Evolutionary conservation across 495 filamentous ascomycete species (phyloP).

Genomic region (Neurospora sp.): DNA sequence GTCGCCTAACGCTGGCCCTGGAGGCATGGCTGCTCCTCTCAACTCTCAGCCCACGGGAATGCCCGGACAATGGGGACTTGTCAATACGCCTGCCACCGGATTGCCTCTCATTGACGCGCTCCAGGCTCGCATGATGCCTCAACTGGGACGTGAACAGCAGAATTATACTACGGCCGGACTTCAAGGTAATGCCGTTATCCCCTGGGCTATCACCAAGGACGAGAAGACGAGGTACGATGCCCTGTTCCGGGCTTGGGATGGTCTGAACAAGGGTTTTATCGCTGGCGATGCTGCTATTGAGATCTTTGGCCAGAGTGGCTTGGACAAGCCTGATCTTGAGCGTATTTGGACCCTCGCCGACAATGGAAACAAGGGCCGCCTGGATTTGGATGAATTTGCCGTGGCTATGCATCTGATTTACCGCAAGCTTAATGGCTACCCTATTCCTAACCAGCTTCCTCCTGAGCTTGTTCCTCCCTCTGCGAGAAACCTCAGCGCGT

Average conservation of each 20-base stretch:
- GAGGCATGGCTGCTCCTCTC: constrained; percentile 48
- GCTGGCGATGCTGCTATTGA: constrained; percentile 91
- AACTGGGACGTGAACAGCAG: constrained; percentile 82
- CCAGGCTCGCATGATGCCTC: constrained; percentile 96
- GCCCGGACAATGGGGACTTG: constrained; percentile 97
- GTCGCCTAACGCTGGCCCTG: constrained; percentile 49
- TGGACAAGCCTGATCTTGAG: constrained; percentile 83
- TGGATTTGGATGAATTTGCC: constrained; percentile 97
- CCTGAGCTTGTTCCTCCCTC: constrained; percentile 93
- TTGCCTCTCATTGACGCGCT: constrained; percentile 89
- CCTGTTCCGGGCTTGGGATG: constrained; percentile 95
- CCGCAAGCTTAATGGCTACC: constrained; percentile 90
- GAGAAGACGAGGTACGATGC: constrained; percentile 97
- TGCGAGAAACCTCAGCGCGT: constrained; percentile 85
- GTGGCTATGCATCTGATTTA: constrained; percentile 99
- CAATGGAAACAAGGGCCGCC: constrained; percentile 79
- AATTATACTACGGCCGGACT: constrained; percentile 76
- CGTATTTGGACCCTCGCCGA: constrained; percentile 93
- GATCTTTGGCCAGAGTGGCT: constrained; percentile 91
- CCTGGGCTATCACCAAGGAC: constrained; percentile 98
- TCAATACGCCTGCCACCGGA: constrained; percentile 84
- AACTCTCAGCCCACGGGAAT: constrained; percentile 90
- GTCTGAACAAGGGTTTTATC: constrained; percentile 86
- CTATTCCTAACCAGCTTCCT: constrained; percentile 81
- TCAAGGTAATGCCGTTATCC: constrained; percentile 87